A percentile compares a stretch with the other conserved stretches of the same genome.
Conservation (phyloP, 2,329 filamentous ascomycete genomes). For the Exserohilum rostratum region DNA sequence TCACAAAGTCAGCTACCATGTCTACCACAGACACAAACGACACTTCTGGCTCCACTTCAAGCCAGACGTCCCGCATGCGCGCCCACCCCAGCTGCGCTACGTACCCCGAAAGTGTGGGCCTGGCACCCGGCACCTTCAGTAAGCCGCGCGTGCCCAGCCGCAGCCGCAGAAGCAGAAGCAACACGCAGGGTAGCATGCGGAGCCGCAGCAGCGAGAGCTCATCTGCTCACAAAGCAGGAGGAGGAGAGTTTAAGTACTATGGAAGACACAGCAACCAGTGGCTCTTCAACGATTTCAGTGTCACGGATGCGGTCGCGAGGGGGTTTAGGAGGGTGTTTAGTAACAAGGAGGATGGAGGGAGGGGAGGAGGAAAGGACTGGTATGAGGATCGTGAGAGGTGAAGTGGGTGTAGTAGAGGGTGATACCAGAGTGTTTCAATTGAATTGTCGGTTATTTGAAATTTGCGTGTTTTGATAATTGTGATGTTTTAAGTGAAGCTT, state of each 20-base stretch:
- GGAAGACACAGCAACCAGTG: slow-evolving; percentile 47
- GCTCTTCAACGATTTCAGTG: slow-evolving; percentile 48
- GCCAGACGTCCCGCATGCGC: slow-evolving; percentile 19
- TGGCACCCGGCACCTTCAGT: slow-evolving; percentile 34
- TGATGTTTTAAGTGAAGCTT: too few relatives aligned
- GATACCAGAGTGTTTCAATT: too few relatives aligned
- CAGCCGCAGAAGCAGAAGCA: slow-evolving; percentile 21
- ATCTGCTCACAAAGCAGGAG: slow-evolving; percentile 23
- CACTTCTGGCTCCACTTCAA: too few relatives aligned
- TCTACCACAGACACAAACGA: slow-evolving; percentile 28
- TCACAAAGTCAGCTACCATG: slow-evolving; percentile 37
- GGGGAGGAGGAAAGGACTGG: slow-evolving; percentile 11
- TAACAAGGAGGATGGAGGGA: slow-evolving; percentile 10
- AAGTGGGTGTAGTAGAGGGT: not conserved
- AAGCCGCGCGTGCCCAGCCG: slow-evolving; percentile 32
- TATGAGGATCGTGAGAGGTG: slow-evolving; percentile 17
- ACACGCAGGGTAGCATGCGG: slow-evolving; percentile 19
- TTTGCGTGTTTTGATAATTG: too few relatives aligned
- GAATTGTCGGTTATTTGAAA: too few relatives aligned
- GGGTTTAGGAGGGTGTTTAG: slow-evolving; percentile 39
- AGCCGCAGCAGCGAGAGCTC: slow-evolving; percentile 6
- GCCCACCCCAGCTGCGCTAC: slow-evolving; percentile 29
- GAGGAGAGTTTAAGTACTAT: slow-evolving; percentile 43
- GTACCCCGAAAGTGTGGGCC: slow-evolving; percentile 25
- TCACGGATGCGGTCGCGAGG: slow-evolving; percentile 41